phyloP scores from a whole-genome alignment of 805 yeast genomes.

The Wickerhamomyces bisporus region DNA sequence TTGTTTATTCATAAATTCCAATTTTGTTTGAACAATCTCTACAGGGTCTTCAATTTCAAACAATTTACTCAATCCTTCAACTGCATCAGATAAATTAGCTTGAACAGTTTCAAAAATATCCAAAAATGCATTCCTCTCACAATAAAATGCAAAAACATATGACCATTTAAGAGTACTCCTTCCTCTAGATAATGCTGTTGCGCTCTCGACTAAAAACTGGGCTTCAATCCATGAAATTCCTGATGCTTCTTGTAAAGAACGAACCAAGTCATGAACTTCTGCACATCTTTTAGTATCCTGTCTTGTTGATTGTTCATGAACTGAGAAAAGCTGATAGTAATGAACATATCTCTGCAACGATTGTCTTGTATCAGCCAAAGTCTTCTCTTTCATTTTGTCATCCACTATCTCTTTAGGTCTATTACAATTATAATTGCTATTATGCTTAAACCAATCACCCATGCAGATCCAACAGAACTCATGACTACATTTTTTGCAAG shows the following conservation, averaged over 20 bases:
- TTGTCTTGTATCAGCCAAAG: constrained; percentile 35
- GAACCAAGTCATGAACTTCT: constrained; percentile 60
- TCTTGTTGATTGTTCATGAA: constrained; percentile 71
- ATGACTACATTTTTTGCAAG: constrained; percentile 67
- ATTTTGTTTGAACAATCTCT: constrained; percentile 28
- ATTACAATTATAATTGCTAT: constrained; percentile 63
- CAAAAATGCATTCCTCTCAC: constrained; percentile 48
- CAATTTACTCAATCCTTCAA: constrained; percentile 62
- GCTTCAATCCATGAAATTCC: constrained; percentile 84
- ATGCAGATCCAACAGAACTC: constrained; percentile 95
- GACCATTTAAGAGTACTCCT: constrained; percentile 87
- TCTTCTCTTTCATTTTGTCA: constrained; percentile 26
- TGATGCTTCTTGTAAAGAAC: constrained; percentile 54
- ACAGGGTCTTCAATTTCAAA: constrained; percentile 40
- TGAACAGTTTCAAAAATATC: constrained; percentile 70
- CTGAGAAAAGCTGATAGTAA: constrained; percentile 66
- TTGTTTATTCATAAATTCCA: constrained; percentile 33
- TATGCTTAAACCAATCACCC: constrained; percentile 71
- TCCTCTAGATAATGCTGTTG: constrained; percentile 57
- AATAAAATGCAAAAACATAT: constrained; percentile 71
- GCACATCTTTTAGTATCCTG: constrained; percentile 62
- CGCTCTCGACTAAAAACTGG: constrained; percentile 74
- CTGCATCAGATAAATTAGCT: constrained; percentile 54
- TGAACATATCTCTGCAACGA: constrained; percentile 64
- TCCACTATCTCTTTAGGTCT: constrained; percentile 38